Evolutionary conservation across 1,139 yeast genomes (phyloP).

Genomic region (Hyphopichia buzzinii): DNA sequence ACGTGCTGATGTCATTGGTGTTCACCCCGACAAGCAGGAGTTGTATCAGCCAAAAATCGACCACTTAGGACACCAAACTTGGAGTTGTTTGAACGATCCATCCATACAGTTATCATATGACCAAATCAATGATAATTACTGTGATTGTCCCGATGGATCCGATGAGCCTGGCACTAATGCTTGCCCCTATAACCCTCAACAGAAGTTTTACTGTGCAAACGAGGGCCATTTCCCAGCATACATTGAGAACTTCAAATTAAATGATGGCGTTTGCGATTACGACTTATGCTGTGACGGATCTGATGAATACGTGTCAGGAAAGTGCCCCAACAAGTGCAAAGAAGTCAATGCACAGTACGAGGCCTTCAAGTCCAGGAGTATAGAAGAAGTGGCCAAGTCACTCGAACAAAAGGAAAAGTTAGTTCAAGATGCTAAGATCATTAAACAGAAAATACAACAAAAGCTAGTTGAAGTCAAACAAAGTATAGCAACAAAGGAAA

Average conservation of each 20-base stretch:
- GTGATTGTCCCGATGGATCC: conserved; percentile 98
- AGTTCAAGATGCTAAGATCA: conserved; percentile 25
- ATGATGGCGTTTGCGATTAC: conserved; percentile 93
- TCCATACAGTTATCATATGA: conserved; percentile 54
- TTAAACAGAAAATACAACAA: conserved; percentile 19
- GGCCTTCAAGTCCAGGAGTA: conserved; percentile 15
- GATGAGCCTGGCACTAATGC: conserved; percentile 98
- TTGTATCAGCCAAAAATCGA: conserved; percentile 52
- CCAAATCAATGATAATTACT: conserved; percentile 81
- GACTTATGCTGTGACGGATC: conserved; percentile 92
- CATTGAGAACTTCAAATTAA: conserved; percentile 62
- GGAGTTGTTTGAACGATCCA: conserved; percentile 72
- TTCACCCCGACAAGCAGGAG: conserved; percentile 37
- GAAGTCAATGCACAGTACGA: conserved; percentile 38
- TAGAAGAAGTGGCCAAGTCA: conserved; percentile 21
- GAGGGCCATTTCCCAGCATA: conserved; percentile 61
- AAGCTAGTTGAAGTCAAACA: conserved; percentile 17
- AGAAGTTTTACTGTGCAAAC: conserved; percentile 72
- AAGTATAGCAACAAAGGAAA: conserved; percentile 8
- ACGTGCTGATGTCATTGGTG: conserved; percentile 21
- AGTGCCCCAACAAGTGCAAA: conserved; percentile 59
- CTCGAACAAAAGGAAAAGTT: conserved; percentile 17
- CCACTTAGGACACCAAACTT: conserved; percentile 40
- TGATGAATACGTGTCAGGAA: conserved; percentile 59
- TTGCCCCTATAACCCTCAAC: conserved; percentile 46